Conservation (phyloP, 495 filamentous ascomycete species). For the Penicillium odoratum region DNA sequence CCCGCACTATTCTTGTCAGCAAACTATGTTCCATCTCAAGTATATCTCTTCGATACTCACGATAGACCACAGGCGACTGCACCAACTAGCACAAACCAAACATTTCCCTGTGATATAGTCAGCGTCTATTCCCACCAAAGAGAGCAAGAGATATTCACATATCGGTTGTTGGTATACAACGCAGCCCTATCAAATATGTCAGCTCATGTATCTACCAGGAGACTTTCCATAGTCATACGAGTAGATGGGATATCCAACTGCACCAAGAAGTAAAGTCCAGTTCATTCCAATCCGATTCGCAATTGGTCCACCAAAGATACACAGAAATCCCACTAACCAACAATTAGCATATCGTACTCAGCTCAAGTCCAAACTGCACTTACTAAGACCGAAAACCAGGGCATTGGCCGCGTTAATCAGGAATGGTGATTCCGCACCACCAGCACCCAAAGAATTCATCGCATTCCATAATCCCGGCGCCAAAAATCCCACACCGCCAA, state of each 20-base stretch:
- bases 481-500: constrained; percentile 39
- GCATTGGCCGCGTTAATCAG: constrained; percentile 66
- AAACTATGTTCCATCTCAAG: background rate
- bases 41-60: constrained; percentile 20
- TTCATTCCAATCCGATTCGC: constrained; percentile 61
- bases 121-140: background rate
- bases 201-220: constrained; percentile 31
- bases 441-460: constrained; percentile 68
- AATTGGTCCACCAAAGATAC: constrained; percentile 53
- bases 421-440: constrained; percentile 57
- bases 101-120: constrained; percentile 41
- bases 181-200: constrained; percentile 40
- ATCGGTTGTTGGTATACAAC: constrained; percentile 66
- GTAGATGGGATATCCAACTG: constrained; percentile 41
- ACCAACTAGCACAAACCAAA: constrained; percentile 65
- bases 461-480: constrained; percentile 50
- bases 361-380: constrained; percentile 1
- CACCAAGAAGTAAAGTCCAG: constrained; percentile 60
- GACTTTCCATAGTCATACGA: constrained; percentile 18
- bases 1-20: constrained; percentile 41
- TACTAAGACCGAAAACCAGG: constrained; percentile 54
- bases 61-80: constrained; percentile 63
- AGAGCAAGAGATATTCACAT: constrained; percentile 20
- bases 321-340: constrained; percentile 55
- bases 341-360: background rate